These are phyloP conservation scores for Talaromyces sp. DNA, from an alignment of 2,329 filamentous ascomycete species.

Conservation along the genomic window DNA sequence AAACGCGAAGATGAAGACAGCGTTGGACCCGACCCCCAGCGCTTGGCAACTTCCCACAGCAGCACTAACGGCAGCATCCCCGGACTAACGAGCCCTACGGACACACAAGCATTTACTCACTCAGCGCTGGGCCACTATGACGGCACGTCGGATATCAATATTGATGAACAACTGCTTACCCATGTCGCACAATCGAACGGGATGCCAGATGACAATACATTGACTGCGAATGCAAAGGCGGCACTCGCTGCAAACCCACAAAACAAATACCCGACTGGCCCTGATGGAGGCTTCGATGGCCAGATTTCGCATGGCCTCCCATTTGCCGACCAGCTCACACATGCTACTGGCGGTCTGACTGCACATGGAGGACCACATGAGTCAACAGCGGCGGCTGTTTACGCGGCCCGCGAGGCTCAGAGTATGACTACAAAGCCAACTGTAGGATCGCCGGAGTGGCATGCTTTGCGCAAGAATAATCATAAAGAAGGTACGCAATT, in stretches of 20 bases:
- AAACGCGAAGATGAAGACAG: constrained; percentile 41
- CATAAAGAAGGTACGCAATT: constrained; percentile 87
- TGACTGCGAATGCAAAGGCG: constrained; percentile 44
- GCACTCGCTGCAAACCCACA: constrained; percentile 45
- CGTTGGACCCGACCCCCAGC: constrained; percentile 38
- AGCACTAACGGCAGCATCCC: constrained; percentile 39
- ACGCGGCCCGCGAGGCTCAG: constrained; percentile 52
- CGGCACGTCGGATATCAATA: constrained; percentile 35
- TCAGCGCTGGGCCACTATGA: constrained; percentile 35
- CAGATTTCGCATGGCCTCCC: constrained; percentile 34
- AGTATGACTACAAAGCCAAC: constrained; percentile 66
- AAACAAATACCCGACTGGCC: constrained; percentile 45
- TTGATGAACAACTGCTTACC: constrained; percentile 47
- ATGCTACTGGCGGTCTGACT: constrained; percentile 19
- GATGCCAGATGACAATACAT: constrained; percentile 45
- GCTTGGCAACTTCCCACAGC: constrained; percentile 34
- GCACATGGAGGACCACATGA: constrained; percentile 31
- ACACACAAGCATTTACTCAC: constrained; percentile 36
- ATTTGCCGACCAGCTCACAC: constrained; percentile 41
- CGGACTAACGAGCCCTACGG: constrained; percentile 23
- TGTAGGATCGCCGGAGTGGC: constrained; percentile 97
- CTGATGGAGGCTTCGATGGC: constrained; percentile 37
- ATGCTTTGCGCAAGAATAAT: constrained; percentile 93
- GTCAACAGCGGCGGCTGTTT: constrained; percentile 59
- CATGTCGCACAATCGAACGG: constrained; percentile 54